Evolutionary conservation across 352 stramenopile genomes (phyloP), one percentile per base, ranked within the genome.

Genomic region (Globisporangium cylindrosporum): DNA sequence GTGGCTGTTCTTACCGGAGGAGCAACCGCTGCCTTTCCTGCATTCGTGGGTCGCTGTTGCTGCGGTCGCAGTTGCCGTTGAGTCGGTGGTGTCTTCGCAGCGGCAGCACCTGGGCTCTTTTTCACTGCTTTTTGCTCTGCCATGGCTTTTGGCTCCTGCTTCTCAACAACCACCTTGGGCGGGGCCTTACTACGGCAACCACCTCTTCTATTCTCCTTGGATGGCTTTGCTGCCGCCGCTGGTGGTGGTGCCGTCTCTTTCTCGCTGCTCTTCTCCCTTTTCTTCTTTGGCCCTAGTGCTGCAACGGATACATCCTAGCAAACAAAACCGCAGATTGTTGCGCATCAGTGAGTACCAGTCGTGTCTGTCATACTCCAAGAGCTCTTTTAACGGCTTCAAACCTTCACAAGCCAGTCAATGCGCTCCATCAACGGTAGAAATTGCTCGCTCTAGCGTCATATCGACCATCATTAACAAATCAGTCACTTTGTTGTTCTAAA

Each of bases 351-450:
- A 61, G 29, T 36, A 27, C 54, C 24, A 12, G 4, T 25, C 36
- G 15, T 38, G 5, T 49, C 22, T 24, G 4, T 27, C 32, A n/a
- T 7, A 54, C 6, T 10, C 38, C 29, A 56, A 57, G 5, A 10
- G 20, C 8, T 8, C 8, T 8, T 20, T 15, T 27, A 59, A 41
- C 8, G 9, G 29, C 43, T 46, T 2, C 29, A 27, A 61, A 67
- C 62, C 62, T 68, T 62, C 24, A 68, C 46, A 4, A 68, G 36
- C 63, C 63, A 68, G 53, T 62, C 63, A 22, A 68, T 61, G 25
- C 63, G 63, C 32, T 63, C 63, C 32, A 53, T 62, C 10, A 68
- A 22, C 20, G 63, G 56, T 5, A 68, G 56, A 25, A 29, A 61
- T 43, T 57, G 36, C 4, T 68, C 63, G 54, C 43, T 68, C 63